These are phyloP conservation scores for Centrapalus pauciflorus DNA, from an alignment of 129 eudicot species.

Conservation along the genomic window DNA sequence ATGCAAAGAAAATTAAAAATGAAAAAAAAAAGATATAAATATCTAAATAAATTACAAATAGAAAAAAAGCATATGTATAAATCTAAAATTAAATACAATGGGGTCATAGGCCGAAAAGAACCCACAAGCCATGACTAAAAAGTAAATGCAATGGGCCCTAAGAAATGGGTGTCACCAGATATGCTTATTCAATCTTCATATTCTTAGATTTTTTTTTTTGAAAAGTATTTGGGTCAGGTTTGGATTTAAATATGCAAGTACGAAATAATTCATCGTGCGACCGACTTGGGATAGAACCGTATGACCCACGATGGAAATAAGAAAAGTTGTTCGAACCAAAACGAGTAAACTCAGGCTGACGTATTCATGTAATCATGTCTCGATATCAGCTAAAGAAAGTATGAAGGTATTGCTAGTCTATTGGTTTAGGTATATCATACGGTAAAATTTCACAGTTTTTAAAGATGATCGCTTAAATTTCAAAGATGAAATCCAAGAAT, in stretches of 20 bases:
- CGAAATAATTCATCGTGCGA: background rate
- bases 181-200: slow-evolving; percentile 13
- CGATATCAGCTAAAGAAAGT: no score
- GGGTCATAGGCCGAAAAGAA: slow-evolving; percentile 21
- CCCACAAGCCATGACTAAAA: slow-evolving; percentile 22
- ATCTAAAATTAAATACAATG: background rate
- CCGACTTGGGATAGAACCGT: background rate
- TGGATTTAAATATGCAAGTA: background rate
- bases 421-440: background rate
- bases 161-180: slow-evolving; percentile 25
- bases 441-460: background rate
- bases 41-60: background rate
- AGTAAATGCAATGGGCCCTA: slow-evolving; percentile 22
- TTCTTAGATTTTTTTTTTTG: slow-evolving; percentile 2
- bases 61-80: background rate
- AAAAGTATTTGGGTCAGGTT: background rate
- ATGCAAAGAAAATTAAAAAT: background rate
- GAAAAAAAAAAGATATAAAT: background rate
- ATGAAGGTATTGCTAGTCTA: no score
- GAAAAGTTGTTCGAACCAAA: background rate
- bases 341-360: no score
- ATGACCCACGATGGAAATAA: no score
- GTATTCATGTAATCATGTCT: no score
- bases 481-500: slow-evolving; percentile 12
- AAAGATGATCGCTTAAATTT: no score